Evolutionary conservation across 257 asterid species (phyloP), one percentile per base, ranked within the genome.

Genomic region (Solanum rostratum): DNA sequence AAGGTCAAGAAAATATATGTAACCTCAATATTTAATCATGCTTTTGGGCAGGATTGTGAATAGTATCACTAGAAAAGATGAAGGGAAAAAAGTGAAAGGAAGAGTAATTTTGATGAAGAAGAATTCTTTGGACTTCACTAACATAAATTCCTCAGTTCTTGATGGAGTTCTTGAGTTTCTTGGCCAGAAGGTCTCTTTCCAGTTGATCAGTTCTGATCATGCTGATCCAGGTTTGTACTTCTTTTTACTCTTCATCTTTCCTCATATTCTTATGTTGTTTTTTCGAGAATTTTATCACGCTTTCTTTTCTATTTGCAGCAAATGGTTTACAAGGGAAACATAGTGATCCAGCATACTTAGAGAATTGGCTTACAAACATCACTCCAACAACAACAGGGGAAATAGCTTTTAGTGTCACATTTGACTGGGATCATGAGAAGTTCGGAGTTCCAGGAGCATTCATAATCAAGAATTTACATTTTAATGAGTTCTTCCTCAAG

Each of bases 381-480:
- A 2, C 37, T 30, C 37, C 37, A 30, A 30, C 37, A 30, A 30
- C 33, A 30, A 30, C 85, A 16, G 90, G 90, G 2, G 90, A 89
- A 50, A 76, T 88, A 11, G 79, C 89, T 6, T 92, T 88, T 84
- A 68, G 79, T 37, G 91, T 95, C 43, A 89, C 89, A 11, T 95
- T 95, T 79, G 95, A 93, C 29, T 93, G 97, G 98, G 88, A 71
- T 30, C 37, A 30, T 37, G 86, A 88, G 45, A 91, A 90, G 70
- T 83, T 91, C 85, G 97, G 95, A 41, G 74, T 89, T 63, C 98
- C 98, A 0, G 95, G 93, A 50, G 98, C 97, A 14, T 87, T 94
- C 82, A 57, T 87, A 7, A 84, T 94, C 55, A 83, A 86, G 10
- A 94, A 94, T 85, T 79, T 41, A 66, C 98, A 95, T 88, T 94